phyloP scores from a whole-genome alignment of 805 yeast species.

The Torulaspora indica region DNA sequence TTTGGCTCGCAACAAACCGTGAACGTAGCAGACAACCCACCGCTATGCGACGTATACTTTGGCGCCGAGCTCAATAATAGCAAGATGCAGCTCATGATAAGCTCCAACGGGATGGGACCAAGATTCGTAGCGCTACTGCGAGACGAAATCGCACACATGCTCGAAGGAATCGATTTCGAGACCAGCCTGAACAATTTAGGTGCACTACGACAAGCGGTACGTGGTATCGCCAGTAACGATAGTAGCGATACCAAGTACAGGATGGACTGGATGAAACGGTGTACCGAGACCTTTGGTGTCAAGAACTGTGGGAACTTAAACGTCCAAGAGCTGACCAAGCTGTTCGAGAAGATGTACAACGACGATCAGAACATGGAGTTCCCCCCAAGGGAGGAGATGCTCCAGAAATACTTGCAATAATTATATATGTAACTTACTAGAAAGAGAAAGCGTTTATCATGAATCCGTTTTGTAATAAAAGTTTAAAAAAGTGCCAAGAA shows the following conservation, averaged over 20 bases:
- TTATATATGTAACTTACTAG: conserved; percentile 1
- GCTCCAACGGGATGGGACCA: conserved; percentile 35
- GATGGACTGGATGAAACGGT: conserved; percentile 33
- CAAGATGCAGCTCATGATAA: conserved; percentile 25
- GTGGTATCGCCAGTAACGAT: conserved; percentile 14
- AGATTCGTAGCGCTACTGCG: conserved; percentile 32
- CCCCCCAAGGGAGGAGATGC: conserved; percentile 14
- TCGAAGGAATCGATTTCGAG: conserved; percentile 21
- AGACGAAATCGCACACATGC: conserved; percentile 24
- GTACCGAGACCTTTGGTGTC: conserved; percentile 32
- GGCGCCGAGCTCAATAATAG: conserved; percentile 30
- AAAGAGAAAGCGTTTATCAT: conserved; percentile 8
- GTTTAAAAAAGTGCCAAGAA: background rate
- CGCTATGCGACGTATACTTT: conserved; percentile 35
- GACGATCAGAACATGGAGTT: conserved; percentile 12
- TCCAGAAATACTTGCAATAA: conserved; percentile 8
- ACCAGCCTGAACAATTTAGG: conserved; percentile 27
- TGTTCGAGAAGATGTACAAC: conserved; percentile 25
- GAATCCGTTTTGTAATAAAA: conserved; percentile 10
- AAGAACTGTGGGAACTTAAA: conserved; percentile 26
- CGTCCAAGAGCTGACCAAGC: conserved; percentile 17
- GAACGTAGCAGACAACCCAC: conserved; percentile 37
- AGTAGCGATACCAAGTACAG: conserved; percentile 24
- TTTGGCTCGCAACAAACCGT: conserved; percentile 31
- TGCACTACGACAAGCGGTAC: conserved; percentile 21